phyloP scores from a whole-genome alignment of 441 rosid species.

The Populus hybrid region DNA sequence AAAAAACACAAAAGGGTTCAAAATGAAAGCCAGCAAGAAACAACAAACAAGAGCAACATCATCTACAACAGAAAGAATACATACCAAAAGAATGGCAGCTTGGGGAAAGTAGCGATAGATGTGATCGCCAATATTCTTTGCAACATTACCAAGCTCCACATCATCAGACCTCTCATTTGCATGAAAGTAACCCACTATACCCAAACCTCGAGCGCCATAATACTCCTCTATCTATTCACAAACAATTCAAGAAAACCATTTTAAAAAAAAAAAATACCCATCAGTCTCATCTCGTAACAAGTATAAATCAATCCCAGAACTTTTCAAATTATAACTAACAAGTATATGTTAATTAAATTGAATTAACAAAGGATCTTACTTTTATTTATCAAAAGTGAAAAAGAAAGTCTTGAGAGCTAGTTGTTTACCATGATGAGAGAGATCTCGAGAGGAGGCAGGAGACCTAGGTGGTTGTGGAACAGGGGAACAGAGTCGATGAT shows the following conservation, averaged over 20 bases:
- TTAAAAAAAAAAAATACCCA: not conserved
- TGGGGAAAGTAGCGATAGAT: constrained; percentile 78
- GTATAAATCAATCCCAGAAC: not conserved
- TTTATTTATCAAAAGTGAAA: not conserved
- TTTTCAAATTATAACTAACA: not conserved
- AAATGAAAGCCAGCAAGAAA: constrained; percentile 3
- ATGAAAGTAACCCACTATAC: constrained; percentile 87
- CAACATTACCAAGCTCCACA: constrained; percentile 61
- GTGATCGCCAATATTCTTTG: constrained; percentile 91
- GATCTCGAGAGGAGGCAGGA: constrained; percentile 93
- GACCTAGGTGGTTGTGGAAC: constrained; percentile 82
- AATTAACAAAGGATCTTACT: not conserved
- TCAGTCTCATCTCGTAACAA: too few species aligned
- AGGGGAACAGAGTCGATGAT: constrained; percentile 87
- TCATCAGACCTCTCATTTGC: constrained; percentile 93
- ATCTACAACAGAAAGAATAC: constrained; percentile 6
- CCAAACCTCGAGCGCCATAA: constrained; percentile 61
- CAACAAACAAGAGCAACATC: not conserved
- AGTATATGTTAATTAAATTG: not conserved
- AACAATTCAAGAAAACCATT: constrained; percentile 19
- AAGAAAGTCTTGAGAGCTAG: not conserved
- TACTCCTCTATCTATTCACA: constrained; percentile 72
- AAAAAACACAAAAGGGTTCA: not conserved
- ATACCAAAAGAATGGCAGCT: constrained; percentile 72
- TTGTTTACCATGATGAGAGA: constrained; percentile 72